These are phyloP conservation scores for Aspergillus udagawae DNA, from an alignment of 2,329 filamentous ascomycete genomes.

Conservation along the genomic window DNA sequence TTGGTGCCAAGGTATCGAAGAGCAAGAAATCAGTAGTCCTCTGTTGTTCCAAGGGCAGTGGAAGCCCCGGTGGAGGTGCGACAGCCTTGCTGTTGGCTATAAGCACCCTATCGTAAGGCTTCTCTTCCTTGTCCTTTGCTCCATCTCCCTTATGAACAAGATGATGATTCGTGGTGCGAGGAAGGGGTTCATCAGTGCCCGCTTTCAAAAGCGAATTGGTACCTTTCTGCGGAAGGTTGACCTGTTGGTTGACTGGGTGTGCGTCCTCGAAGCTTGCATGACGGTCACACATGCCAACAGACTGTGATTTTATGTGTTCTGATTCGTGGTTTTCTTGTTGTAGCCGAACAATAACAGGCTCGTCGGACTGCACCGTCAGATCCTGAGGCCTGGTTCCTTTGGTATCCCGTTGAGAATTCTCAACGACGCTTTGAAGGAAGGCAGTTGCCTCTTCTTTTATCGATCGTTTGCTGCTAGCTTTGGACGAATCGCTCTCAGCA, in stretches of 20 bases:
- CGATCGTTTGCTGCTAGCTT: background rate
- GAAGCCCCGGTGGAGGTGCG: conserved; percentile 16
- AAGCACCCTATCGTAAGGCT: background rate
- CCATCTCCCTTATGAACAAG: background rate
- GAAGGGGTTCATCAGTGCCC: background rate
- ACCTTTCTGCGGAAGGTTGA: background rate
- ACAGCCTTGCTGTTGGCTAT: background rate
- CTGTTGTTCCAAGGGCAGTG: conserved; percentile 1
- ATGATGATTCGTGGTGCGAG: background rate
- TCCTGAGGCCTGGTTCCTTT: background rate
- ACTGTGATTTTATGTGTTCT: background rate
- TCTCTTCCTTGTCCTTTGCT: background rate
- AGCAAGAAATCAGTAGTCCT: background rate
- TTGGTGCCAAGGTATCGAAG: background rate
- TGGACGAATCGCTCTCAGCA: background rate
- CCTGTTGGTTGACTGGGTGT: background rate
- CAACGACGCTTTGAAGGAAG: conserved; percentile 4
- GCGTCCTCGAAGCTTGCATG: background rate
- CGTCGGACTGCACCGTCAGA: background rate
- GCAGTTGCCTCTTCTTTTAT: conserved; percentile 8
- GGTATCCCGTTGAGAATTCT: conserved; percentile 1
- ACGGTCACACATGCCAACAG: background rate
- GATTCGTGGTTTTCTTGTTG: background rate
- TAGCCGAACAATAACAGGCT: background rate
- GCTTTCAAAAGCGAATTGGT: background rate